Conservation (phyloP, 257 asterid species). For the Cynanchum wilfordii region DNA sequence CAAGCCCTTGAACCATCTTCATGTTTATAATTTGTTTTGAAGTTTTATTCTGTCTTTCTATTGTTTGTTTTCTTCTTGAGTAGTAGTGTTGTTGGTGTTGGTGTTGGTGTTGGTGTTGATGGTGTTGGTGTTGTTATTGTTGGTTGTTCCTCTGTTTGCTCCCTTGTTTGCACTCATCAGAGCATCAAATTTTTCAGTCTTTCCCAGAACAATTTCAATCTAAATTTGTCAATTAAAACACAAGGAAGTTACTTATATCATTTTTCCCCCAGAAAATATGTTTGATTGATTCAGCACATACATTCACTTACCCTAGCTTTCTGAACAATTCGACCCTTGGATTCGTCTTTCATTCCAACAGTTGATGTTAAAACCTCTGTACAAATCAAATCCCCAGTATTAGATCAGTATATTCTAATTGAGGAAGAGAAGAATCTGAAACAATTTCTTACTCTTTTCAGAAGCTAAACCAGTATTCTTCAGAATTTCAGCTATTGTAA, state of each 20-base stretch:
- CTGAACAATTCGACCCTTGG: slow-evolving; percentile 73
- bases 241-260: background rate
- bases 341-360: slow-evolving; percentile 75
- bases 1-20: background rate
- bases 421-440: too few species aligned
- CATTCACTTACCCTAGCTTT: slow-evolving; percentile 65
- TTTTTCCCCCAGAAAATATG: background rate
- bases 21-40: background rate
- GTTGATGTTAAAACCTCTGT: slow-evolving; percentile 77
- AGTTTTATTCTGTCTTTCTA: background rate
- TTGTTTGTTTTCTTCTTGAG: slow-evolving; percentile 42
- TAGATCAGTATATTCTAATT: background rate
- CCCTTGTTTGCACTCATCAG: slow-evolving; percentile 41
- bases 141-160: too few species aligned
- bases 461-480: slow-evolving; percentile 82
- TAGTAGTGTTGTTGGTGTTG: slow-evolving; percentile 11
- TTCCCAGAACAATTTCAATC: slow-evolving; percentile 74
- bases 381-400: slow-evolving; percentile 10
- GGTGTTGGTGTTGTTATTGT: too few species aligned
- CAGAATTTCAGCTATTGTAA: slow-evolving; percentile 80
- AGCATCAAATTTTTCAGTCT: slow-evolving; percentile 74
- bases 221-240: too few species aligned
- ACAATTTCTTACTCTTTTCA: slow-evolving; percentile 57
- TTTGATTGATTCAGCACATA: too few species aligned
- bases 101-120: too few species aligned